Evolutionary conservation across 2,329 filamentous ascomycete genomes (phyloP).

Genomic region (Diaporthe helianthi): DNA sequence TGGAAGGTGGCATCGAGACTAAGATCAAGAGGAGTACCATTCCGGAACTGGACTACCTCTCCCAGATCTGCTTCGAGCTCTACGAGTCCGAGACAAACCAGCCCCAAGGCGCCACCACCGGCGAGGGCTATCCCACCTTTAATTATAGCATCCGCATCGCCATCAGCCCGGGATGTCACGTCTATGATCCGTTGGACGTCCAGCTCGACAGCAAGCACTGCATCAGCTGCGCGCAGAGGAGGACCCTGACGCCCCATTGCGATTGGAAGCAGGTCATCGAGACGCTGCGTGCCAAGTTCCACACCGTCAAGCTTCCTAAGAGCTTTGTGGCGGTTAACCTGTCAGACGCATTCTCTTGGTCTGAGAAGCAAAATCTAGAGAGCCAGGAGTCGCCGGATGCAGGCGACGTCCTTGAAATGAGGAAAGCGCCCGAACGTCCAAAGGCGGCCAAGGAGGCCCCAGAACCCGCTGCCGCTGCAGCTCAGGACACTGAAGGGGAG

Average conservation of each 20-base stretch:
- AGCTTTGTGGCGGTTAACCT: conserved; percentile 71
- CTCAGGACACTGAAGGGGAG: conserved; percentile 26
- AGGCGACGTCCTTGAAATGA: conserved; percentile 53
- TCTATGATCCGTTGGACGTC: conserved; percentile 94
- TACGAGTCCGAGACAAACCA: conserved; percentile 88
- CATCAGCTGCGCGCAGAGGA: conserved; percentile 90
- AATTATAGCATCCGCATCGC: conserved; percentile 97
- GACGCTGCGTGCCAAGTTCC: conserved; percentile 91
- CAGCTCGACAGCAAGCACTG: conserved; percentile 96
- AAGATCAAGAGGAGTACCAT: conserved; percentile 97
- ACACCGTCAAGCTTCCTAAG: conserved; percentile 76
- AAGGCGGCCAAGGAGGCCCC: conserved; percentile 6
- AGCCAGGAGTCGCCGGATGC: conserved; percentile 45
- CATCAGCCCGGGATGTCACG: conserved; percentile 94
- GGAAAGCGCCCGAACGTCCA: conserved; percentile 37
- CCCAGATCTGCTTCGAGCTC: conserved; percentile 96
- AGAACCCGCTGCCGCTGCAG: conserved; percentile 20
- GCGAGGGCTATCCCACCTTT: conserved; percentile 73
- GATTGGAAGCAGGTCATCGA: conserved; percentile 99
- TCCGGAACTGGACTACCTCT: conserved; percentile 95
- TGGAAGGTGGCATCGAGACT: conserved; percentile 94
- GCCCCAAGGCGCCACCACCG: conserved; percentile 48
- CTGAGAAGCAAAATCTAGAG: conserved; percentile 55
- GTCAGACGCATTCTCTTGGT: conserved; percentile 67
- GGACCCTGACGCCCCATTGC: conserved; percentile 87